These are phyloP conservation scores for Brettanomyces sp. DNA, from an alignment of 805 yeast genomes.

Conservation along the genomic window DNA sequence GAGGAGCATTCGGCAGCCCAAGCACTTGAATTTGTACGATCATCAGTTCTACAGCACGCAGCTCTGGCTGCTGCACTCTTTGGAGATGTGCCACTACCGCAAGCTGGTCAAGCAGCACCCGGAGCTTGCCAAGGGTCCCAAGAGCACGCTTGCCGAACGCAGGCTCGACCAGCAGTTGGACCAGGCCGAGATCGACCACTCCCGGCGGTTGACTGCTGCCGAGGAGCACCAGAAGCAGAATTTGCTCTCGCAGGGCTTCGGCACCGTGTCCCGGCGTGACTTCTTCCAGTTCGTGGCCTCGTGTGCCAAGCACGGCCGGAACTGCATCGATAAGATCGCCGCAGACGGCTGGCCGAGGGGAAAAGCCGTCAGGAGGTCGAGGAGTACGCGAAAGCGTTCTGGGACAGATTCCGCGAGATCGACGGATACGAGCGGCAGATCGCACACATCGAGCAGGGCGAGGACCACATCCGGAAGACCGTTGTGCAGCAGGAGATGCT, in stretches of 20 bases:
- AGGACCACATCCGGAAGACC: conserved; percentile 61
- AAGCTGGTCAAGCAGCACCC: conserved; percentile 57
- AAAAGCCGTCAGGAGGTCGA: conserved; percentile 74
- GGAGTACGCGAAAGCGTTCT: conserved; percentile 70
- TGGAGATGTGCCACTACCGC: conserved; percentile 70
- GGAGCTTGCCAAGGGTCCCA: conserved; percentile 51
- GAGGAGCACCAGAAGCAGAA: conserved; percentile 59
- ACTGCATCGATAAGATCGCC: conserved; percentile 61
- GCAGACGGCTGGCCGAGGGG: conserved; percentile 57
- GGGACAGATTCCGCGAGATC: conserved; percentile 69
- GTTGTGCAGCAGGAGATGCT: conserved; percentile 71
- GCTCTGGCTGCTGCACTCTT: conserved; percentile 64
- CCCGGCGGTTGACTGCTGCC: conserved; percentile 77
- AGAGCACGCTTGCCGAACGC: conserved; percentile 12
- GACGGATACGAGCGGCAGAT: conserved; percentile 86
- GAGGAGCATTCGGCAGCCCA: conserved; percentile 74
- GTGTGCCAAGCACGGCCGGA: conserved; percentile 74
- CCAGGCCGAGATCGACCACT: conserved; percentile 63
- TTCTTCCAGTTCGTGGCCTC: conserved; percentile 71
- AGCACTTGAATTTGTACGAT: conserved; percentile 71
- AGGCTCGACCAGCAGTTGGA: conserved; percentile 32
- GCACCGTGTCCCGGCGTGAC: conserved; percentile 82
- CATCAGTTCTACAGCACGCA: conserved; percentile 87
- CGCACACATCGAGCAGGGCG: conserved; percentile 79
- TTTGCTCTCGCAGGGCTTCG: conserved; percentile 56